A percentile compares a stretch with the other conserved stretches of the same genome.
phyloP scores from a whole-genome alignment of 2,329 filamentous ascomycete species.

The Hortaea werneckii region DNA sequence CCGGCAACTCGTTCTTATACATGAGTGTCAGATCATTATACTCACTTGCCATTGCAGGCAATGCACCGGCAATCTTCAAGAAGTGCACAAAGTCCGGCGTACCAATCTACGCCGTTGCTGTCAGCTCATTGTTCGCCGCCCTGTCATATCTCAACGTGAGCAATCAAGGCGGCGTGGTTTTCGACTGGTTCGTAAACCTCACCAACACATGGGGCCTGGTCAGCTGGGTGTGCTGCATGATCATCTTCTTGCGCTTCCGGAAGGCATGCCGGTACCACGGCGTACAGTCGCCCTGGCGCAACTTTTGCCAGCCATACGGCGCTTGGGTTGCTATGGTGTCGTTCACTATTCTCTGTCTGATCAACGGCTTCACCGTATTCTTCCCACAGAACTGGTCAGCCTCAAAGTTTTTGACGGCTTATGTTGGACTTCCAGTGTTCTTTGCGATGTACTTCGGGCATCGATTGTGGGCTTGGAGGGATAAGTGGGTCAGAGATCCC shows the following conservation, averaged over 20 bases:
- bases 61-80: slow-evolving; percentile 48
- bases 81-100: slow-evolving; percentile 51
- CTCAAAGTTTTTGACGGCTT: slow-evolving; percentile 54
- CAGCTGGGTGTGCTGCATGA: slow-evolving; percentile 44
- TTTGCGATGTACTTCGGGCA: slow-evolving; percentile 45
- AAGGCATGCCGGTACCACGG: slow-evolving; percentile 47
- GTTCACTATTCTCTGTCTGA: slow-evolving; percentile 54
- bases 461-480: slow-evolving; percentile 34
- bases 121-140: slow-evolving; percentile 33
- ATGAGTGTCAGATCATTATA: slow-evolving; percentile 44
- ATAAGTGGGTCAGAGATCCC: slow-evolving; percentile 43
- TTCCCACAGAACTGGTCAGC: slow-evolving; percentile 55
- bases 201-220: slow-evolving; percentile 49
- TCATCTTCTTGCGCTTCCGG: slow-evolving; percentile 51
- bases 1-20: slow-evolving; percentile 47
- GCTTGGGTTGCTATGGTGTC: slow-evolving; percentile 50
- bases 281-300: slow-evolving; percentile 44
- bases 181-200: slow-evolving; percentile 62
- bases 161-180: slow-evolving; percentile 38
- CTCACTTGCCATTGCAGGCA: slow-evolving; percentile 49
- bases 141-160: slow-evolving; percentile 42
- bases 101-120: slow-evolving; percentile 39
- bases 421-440: slow-evolving; percentile 51
- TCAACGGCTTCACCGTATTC: slow-evolving; percentile 69
- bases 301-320: slow-evolving; percentile 52